phyloP scores from a whole-genome alignment of 2,329 filamentous ascomycete species.

The Pestalotiopsis sp. region DNA sequence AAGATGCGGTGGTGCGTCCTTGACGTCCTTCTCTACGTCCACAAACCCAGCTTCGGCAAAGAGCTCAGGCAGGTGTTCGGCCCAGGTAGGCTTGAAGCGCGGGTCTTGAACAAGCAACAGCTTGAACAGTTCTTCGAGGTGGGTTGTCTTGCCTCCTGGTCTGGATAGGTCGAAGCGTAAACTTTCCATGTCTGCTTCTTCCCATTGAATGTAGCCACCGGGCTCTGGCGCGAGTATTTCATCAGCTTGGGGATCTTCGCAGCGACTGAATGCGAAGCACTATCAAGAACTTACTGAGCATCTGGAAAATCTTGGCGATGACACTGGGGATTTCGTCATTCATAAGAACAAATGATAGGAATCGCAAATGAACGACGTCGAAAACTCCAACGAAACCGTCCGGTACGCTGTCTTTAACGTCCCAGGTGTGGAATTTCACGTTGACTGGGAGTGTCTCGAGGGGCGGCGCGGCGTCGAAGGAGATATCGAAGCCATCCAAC shows the following conservation, averaged over 20 bases:
- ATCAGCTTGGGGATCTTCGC: background rate
- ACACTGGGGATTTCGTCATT: background rate
- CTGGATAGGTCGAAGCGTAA: conserved; percentile 15
- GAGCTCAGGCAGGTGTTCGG: conserved; percentile 1
- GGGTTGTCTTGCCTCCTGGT: conserved; percentile 8
- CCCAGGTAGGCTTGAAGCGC: conserved; percentile 15
- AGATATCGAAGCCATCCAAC: conserved; percentile 24
- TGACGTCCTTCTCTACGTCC: conserved; percentile 14
- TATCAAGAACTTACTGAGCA: conserved; percentile 18
- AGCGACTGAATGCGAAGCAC: background rate
- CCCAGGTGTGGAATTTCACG: background rate
- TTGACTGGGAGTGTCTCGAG: conserved; percentile 15
- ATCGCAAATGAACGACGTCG: background rate
- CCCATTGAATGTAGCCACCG: conserved; percentile 23
- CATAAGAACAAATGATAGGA: background rate
- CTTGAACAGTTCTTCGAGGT: conserved; percentile 9
- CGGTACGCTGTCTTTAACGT: background rate
- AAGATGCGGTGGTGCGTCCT: conserved; percentile 12
- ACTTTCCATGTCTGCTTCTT: conserved; percentile 14
- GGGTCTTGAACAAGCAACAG: conserved; percentile 11
- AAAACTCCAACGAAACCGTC: background rate
- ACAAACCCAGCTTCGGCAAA: conserved; percentile 14
- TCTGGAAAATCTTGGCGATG: conserved; percentile 15
- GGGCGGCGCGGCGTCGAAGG: conserved; percentile 22
- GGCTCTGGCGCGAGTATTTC: conserved; percentile 14